Evolutionary conservation across 2,329 filamentous ascomycete species (phyloP), one percentile per base, ranked within the genome.

Genomic region (Pseudogymnoascus sp.): DNA sequence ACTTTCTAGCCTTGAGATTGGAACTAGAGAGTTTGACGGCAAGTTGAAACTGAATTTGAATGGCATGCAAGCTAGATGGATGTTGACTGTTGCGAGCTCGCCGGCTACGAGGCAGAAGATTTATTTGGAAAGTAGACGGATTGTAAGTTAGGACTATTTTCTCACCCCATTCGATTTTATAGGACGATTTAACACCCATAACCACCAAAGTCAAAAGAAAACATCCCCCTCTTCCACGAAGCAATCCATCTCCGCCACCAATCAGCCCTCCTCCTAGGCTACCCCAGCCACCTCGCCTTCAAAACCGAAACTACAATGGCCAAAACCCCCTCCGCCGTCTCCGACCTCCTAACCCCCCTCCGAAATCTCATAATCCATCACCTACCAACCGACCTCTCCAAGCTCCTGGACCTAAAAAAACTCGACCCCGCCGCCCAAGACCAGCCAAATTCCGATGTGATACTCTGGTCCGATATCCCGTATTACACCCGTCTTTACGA

Each of bases 231-330:
- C 7, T 91, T 93, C 79, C 84, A 84, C 66, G 88, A 92, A 71
- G 83, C 88, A 21, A 80, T 93, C 61, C 75, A 86, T 9, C 82
- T 93, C 23, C 86, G 90, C 9, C 88, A 92, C 67, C 88, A 93
- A 74, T 86, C 84, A 7, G 90, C 90, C 8, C 83, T 87, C 36
- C 79, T 93, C 46, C 79, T 93, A 1, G 88, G 89, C 9, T 93
- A 91, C 74, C 79, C 83, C 5, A 86, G 89, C 70, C 88, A 93
- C 71, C 89, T 89, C 23, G 82, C 85, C 60, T 85, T 90, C 73
- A 79, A 83, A 53, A 86, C 92, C 37, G 87, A 91, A 70, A 84
- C 88, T 70, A 91, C 90, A 80, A 93, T 93, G 89, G 89, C 89
- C 49, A 53, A 53, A 53, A 84, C 81, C 1, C 80, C 87, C 1